These are phyloP conservation scores for Rhododendron molle DNA, from an alignment of 148 eudicot species.

Conservation along the genomic window DNA sequence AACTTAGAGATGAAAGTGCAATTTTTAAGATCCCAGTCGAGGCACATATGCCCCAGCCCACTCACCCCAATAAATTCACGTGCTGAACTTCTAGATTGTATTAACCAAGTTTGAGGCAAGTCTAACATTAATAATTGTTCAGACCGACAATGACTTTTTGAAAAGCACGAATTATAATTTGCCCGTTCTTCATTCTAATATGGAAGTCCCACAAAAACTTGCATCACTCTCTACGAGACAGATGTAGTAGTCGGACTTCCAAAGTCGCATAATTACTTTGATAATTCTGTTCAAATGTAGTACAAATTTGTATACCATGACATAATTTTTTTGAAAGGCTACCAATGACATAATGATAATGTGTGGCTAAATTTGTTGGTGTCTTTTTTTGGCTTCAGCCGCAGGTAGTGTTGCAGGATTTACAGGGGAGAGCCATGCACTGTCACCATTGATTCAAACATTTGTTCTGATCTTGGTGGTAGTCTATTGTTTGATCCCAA, in stretches of 20 bases:
- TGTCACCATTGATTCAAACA: constrained; percentile 10
- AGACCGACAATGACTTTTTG: not conserved
- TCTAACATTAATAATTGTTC: no score
- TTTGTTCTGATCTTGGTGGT: constrained; percentile 13
- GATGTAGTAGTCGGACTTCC: not conserved
- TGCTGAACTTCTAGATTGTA: no score
- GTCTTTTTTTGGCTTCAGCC: constrained; percentile 11
- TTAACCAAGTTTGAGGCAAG: not conserved
- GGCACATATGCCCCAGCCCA: no score
- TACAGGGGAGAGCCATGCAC: constrained; percentile 16
- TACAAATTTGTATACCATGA: no score
- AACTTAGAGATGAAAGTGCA: no score
- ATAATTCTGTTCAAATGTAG: not conserved
- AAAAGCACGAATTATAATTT: not conserved
- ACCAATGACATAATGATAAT: no score
- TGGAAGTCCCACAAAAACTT: not conserved
- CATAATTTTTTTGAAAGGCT: no score
- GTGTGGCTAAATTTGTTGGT: not conserved
- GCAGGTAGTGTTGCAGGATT: constrained; percentile 28
- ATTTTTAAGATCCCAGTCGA: no score
- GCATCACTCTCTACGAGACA: not conserved
- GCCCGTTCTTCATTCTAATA: not conserved
- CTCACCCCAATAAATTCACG: no score
- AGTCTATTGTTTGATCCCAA: not conserved
- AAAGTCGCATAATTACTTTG: not conserved